Evolutionary conservation across 2,329 filamentous ascomycete species (phyloP).

Genomic region (Mariannaea sp.): DNA sequence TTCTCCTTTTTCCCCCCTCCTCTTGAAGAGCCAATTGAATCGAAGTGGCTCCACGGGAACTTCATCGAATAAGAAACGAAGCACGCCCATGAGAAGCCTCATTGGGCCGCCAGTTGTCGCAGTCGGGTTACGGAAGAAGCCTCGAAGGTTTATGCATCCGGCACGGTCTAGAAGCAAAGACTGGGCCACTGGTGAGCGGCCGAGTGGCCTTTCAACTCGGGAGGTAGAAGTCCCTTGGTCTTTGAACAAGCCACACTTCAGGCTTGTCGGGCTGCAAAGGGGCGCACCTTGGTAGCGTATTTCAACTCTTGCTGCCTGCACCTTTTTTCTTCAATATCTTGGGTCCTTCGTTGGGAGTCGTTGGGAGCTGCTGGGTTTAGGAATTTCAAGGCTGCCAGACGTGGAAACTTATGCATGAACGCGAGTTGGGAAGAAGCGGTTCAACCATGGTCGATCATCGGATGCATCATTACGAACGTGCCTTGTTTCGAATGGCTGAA

Average conservation of each 20-base stretch:
- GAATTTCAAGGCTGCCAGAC: background rate
- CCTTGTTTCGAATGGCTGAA: background rate
- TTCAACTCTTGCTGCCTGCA: background rate
- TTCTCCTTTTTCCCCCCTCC: slow-evolving; percentile 16
- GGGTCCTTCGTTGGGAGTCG: too few relatives aligned
- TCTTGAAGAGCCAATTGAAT: slow-evolving; percentile 31
- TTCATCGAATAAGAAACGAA: slow-evolving; percentile 27
- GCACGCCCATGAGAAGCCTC: slow-evolving; percentile 6
- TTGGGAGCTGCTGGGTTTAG: background rate
- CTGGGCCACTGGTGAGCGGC: slow-evolving; percentile 12
- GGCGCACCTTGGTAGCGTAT: background rate
- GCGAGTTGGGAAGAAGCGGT: background rate
- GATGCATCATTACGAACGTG: background rate
- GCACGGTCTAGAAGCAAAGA: slow-evolving; percentile 17
- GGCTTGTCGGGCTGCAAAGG: background rate
- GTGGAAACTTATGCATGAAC: background rate
- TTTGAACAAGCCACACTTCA: background rate
- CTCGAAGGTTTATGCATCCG: slow-evolving; percentile 15
- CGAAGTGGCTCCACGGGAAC: slow-evolving; percentile 22
- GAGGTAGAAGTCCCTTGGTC: background rate
- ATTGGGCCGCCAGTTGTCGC: slow-evolving; percentile 15
- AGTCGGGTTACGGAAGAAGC: slow-evolving; percentile 12
- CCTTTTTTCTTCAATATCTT: too few relatives aligned
- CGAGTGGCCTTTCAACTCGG: slow-evolving; percentile 3
- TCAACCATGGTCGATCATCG: background rate